Evolutionary conservation across 1,284 basidiomycete species (phyloP), one percentile per base, ranked within the genome.

Genomic region (Porodaedalea pini): DNA sequence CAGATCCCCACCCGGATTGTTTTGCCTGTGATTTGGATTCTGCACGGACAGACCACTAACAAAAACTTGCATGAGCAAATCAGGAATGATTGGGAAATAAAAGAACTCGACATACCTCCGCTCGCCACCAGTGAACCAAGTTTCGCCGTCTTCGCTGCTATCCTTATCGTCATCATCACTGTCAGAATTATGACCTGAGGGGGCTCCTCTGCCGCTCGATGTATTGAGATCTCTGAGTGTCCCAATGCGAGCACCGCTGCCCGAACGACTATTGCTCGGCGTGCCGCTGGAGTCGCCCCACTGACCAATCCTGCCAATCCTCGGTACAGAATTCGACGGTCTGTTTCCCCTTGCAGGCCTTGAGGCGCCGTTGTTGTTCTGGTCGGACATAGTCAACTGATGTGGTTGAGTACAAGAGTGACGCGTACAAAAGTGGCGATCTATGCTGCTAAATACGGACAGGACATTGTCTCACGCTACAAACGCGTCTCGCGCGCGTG

Each of bases 71-170:
- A 47, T 19, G 51, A 40, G 21, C 11, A 41, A 31, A 40, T 32
- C 47, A 39, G 54, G 41, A 19, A 19, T 5, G 13, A 34, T 17
- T n/a, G 39, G 17, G 29, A 1, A 19, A 23, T 37, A 51, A 3
- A 11, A 10, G 13, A n/a, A n/a, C 6, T n/a, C 19, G 2, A 62
- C 76, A 40, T 51, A 90, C 91, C 90, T 93, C 64, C 88, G 76
- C 69, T 94, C 92, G 0, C 94, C 93, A 32, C 93, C 94, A 2
- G 93, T 85, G 69, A 90, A 93, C 80, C 83, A 91, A 64, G 77
- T 86, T 63, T 88, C 80, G 2, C 76, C 75, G 15, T 72, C 73
- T 3, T 77, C 74, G 0, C 77, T 71, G 32, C 76, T 72, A 23
- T 78, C 77, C 23, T 76, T 73, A 40, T 78, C 80, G 21, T 81